These are phyloP conservation scores for Cercophora newfieldiana DNA, from an alignment of 495 filamentous ascomycete genomes.

Conservation along the genomic window DNA sequence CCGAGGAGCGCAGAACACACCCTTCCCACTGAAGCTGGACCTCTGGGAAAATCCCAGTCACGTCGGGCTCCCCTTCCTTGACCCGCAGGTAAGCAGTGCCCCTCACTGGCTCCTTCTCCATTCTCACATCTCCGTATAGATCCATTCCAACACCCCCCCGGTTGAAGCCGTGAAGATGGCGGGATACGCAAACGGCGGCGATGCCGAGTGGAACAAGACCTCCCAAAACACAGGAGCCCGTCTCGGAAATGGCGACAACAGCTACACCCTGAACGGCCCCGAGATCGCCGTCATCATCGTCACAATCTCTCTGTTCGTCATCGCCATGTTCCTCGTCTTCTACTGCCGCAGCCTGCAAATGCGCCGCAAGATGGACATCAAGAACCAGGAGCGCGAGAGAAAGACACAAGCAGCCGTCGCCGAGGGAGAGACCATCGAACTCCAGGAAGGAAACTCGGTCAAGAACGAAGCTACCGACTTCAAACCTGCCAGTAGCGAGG, in stretches of 20 bases:
- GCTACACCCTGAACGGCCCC: slow-evolving; percentile 15
- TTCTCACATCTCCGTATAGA: not conserved
- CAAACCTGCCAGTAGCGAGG: not conserved
- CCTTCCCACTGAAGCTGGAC: too few species aligned
- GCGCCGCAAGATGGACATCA: slow-evolving; percentile 26
- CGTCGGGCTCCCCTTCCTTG: too few species aligned
- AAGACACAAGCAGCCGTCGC: not conserved
- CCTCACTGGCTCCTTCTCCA: not conserved
- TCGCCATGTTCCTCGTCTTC: slow-evolving; percentile 21
- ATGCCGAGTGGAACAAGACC: slow-evolving; percentile 11
- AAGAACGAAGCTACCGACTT: not conserved
- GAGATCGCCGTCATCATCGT: slow-evolving; percentile 27
- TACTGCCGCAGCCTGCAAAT: slow-evolving; percentile 24
- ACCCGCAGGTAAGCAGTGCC: too few species aligned
- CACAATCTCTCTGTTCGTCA: slow-evolving; percentile 21
- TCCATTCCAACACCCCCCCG: not conserved
- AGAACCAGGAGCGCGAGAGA: slow-evolving; percentile 16
- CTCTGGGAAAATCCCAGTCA: too few species aligned
- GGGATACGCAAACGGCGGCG: slow-evolving; percentile 18
- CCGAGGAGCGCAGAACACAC: too few species aligned
- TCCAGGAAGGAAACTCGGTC: not conserved
- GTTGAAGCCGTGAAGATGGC: slow-evolving; percentile 7
- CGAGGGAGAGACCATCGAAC: slow-evolving; percentile 16
- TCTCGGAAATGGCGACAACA: slow-evolving; percentile 2
- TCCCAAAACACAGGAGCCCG: not conserved